phyloP scores from a whole-genome alignment of 192 early-diverging fungal species.

The Thamnidium elegans region DNA sequence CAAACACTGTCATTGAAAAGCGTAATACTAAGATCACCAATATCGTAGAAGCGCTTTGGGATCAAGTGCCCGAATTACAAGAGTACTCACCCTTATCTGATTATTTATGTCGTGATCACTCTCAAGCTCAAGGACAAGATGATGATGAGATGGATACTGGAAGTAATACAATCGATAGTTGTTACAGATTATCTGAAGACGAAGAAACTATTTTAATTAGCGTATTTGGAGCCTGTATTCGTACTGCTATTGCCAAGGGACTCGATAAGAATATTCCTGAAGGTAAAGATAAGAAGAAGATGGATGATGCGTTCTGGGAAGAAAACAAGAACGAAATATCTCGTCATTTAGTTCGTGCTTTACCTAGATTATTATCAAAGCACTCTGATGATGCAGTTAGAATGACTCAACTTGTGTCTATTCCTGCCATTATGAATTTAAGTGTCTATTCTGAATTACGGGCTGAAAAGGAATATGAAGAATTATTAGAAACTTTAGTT shows the following conservation, averaged over 20 bases:
- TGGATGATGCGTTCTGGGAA: conserved; percentile 34
- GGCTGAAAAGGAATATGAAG: conserved; percentile 44
- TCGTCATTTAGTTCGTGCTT: conserved; percentile 34
- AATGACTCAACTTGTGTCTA: conserved; percentile 39
- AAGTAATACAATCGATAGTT: conserved; percentile 25
- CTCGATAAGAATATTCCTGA: conserved; percentile 8
- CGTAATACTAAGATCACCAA: conserved; percentile 9
- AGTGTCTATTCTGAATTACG: conserved; percentile 47
- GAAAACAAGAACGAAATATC: conserved; percentile 42
- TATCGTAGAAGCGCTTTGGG: conserved; percentile 23
- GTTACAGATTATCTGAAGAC: conserved; percentile 44
- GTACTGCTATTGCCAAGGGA: conserved; percentile 20
- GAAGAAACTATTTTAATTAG: conserved; percentile 57
- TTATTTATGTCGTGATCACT: conserved; percentile 41
- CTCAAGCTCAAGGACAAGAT: background rate
- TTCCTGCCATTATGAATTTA: conserved; percentile 47
- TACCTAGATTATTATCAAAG: conserved; percentile 47
- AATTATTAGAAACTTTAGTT: conserved; percentile 43
- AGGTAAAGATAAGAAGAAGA: conserved; percentile 25
- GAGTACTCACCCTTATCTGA: conserved; percentile 52
- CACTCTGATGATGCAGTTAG: conserved; percentile 42
- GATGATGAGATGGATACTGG: background rate
- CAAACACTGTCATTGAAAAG: background rate
- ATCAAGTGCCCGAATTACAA: conserved; percentile 20
- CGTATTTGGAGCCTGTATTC: conserved; percentile 43